phyloP scores from a whole-genome alignment of 2,329 filamentous ascomycete species.

The Thermoascus crustaceus region DNA sequence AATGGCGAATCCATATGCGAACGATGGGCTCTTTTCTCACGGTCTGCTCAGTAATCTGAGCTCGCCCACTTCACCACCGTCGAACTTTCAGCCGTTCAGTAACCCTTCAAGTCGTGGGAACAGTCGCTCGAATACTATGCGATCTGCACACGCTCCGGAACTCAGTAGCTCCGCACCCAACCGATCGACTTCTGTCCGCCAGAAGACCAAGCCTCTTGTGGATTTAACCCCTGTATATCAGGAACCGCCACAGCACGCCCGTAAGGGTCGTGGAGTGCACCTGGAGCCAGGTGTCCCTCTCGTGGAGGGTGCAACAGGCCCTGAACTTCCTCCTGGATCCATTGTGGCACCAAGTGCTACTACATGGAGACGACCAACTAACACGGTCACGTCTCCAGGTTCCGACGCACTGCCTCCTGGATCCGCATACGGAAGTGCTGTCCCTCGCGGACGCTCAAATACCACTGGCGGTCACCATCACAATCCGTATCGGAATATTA shows the following conservation, averaged over 20 bases:
- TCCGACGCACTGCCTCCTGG: background rate
- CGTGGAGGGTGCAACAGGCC: conserved; percentile 36
- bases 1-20: conserved; percentile 20
- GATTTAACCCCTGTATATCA: conserved; percentile 59
- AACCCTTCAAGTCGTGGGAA: conserved; percentile 13
- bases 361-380: conserved; percentile 30
- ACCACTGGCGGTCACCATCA: conserved; percentile 23
- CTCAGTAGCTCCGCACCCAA: conserved; percentile 27
- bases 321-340: conserved; percentile 23
- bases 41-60: conserved; percentile 48
- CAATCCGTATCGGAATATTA: background rate
- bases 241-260: conserved; percentile 46
- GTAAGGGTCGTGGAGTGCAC: conserved; percentile 31
- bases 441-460: conserved; percentile 24
- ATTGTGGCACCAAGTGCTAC: conserved; percentile 31
- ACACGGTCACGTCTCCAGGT: conserved; percentile 7
- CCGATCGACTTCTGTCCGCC: conserved; percentile 38
- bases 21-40: conserved; percentile 38
- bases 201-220: conserved; percentile 53
- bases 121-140: conserved; percentile 28
- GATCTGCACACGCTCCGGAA: conserved; percentile 17
- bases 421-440: conserved; percentile 3
- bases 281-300: conserved; percentile 36
- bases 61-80: conserved; percentile 36
- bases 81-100: conserved; percentile 24